Conservation (phyloP, 495 filamentous ascomycete species). For the Bathelium albidoporum region DNA sequence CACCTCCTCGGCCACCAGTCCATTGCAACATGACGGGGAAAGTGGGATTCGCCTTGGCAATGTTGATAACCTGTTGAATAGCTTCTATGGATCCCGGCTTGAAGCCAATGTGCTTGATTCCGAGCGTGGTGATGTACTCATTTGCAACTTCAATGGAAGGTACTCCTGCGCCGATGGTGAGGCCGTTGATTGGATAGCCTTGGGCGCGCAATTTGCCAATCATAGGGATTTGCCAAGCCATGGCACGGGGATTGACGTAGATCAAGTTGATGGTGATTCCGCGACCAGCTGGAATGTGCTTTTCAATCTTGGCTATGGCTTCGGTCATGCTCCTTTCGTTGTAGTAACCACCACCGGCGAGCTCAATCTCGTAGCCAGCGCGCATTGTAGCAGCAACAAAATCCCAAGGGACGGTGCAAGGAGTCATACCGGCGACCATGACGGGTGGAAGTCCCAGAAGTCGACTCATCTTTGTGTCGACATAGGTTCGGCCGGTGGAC, state of each 20-base stretch:
- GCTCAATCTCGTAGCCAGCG: constrained; percentile 86
- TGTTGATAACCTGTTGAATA: constrained; percentile 83
- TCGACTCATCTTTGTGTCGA: constrained; percentile 97
- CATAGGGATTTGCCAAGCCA: constrained; percentile 95
- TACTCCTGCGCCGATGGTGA: constrained; percentile 90
- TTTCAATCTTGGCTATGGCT: constrained; percentile 82
- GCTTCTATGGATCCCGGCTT: constrained; percentile 86
- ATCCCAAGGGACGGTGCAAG: constrained; percentile 86
- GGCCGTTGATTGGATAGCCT: constrained; percentile 85
- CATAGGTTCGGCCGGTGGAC: constrained; percentile 73
- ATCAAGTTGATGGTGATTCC: constrained; percentile 93
- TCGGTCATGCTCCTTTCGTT: constrained; percentile 81
- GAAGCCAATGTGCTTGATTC: constrained; percentile 88
- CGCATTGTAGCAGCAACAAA: constrained; percentile 95
- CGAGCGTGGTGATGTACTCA: constrained; percentile 89
- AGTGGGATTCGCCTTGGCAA: constrained; percentile 78
- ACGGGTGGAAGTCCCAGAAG: constrained; percentile 79
- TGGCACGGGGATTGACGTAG: constrained; percentile 90
- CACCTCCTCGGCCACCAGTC: constrained; percentile 89
- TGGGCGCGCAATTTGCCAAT: constrained; percentile 74
- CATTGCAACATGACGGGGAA: constrained; percentile 90
- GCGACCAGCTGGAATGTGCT: constrained; percentile 74
- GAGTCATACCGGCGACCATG: constrained; percentile 95
- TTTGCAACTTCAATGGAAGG: constrained; percentile 89
- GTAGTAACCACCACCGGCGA: constrained; percentile 89